phyloP scores from a whole-genome alignment of 768 basidiomycete genomes.

The Phlebiopsis flavidoalba region DNA sequence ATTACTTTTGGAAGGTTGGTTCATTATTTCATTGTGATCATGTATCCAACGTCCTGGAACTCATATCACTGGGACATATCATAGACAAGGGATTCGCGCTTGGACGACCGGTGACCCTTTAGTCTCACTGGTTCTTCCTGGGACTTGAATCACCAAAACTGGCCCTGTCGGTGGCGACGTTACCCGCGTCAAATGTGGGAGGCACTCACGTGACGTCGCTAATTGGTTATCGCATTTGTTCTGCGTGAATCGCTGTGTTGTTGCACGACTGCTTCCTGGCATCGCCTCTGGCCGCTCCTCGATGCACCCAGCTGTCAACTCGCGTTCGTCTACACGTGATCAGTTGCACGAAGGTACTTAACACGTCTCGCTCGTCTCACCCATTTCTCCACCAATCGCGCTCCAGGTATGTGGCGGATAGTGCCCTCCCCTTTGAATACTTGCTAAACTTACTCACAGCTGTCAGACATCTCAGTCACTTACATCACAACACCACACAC shows the following conservation, averaged over 20 bases:
- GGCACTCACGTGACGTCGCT: neutral
- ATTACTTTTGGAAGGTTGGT: neutral
- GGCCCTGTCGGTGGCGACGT: neutral
- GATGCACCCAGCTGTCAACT: neutral
- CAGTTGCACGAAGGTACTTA: neutral
- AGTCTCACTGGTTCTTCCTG: neutral
- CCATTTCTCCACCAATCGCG: neutral
- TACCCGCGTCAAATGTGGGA: neutral
- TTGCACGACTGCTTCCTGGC: neutral
- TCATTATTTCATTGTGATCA: neutral
- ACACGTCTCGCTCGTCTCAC: neutral
- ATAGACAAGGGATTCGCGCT: neutral
- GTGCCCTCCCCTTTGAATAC: neutral
- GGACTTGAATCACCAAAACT: neutral
- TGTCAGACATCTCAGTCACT: neutral
- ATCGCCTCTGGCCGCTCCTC: neutral
- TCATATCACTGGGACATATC: neutral
- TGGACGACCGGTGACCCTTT: neutral
- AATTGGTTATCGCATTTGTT: neutral
- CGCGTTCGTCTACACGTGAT: neutral
- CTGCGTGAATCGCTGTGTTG: neutral
- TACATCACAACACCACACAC: no score
- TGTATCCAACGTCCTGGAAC: neutral
- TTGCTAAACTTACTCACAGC: neutral
- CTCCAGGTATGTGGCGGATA: conserved; percentile 2